Conservation (phyloP, 2,329 filamentous ascomycete species). For the Alternaria consortialis region DNA sequence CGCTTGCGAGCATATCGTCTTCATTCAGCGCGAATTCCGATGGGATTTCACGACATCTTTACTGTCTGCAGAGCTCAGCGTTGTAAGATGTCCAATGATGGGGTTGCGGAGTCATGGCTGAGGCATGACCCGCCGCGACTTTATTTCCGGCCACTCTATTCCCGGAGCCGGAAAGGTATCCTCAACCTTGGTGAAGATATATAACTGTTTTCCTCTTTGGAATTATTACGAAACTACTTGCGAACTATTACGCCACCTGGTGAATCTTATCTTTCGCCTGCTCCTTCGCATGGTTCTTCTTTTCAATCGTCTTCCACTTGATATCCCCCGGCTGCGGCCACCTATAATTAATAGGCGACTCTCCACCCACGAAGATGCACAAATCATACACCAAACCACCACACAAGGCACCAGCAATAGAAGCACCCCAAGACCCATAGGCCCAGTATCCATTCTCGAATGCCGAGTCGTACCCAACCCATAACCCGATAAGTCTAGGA, state of each 20-base stretch:
- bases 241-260: conserved; percentile 8
- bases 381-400: conserved; percentile 43
- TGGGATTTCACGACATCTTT: no score
- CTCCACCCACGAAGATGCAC: conserved; percentile 44
- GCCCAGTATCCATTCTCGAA: conserved; percentile 42
- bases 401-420: conserved; percentile 35
- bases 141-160: no score
- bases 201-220: not conserved
- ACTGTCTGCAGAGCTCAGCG: no score
- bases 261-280: conserved; percentile 28
- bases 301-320: conserved; percentile 25
- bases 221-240: not conserved
- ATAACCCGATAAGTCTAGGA: conserved; percentile 71
- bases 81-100: no score
- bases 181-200: no score
- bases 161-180: no score
- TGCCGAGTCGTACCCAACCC: conserved; percentile 70
- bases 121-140: no score
- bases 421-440: conserved; percentile 38
- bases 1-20: no score
- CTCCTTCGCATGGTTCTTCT: conserved; percentile 27
- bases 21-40: no score
- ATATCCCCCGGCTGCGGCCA: conserved; percentile 39
- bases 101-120: no score
- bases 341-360: conserved; percentile 43